Conservation (phyloP, 2,329 filamentous ascomycete species). For the Stagonosporopsis cucurbitacearum region DNA sequence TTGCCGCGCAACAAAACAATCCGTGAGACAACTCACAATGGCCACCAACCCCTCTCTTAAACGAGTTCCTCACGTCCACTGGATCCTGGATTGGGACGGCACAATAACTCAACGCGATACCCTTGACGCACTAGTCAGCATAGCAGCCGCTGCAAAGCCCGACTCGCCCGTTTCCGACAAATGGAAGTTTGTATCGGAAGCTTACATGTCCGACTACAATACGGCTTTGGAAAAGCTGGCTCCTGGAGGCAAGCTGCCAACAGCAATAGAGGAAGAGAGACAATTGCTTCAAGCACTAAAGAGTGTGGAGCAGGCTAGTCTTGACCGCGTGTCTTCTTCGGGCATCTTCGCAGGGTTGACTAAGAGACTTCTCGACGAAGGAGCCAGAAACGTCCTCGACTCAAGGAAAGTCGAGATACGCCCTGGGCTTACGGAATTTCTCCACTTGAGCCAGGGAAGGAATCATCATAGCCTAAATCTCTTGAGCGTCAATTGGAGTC, state of each 20-base stretch:
- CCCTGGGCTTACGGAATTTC: conserved; percentile 44
- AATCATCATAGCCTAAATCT: conserved; percentile 37
- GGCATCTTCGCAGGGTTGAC: conserved; percentile 51
- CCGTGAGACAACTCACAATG: conserved; percentile 18
- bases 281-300: conserved; percentile 47
- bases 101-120: conserved; percentile 56
- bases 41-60: conserved; percentile 7
- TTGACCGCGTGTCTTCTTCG: conserved; percentile 48
- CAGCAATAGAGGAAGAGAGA: conserved; percentile 45
- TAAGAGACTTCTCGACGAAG: conserved; percentile 33
- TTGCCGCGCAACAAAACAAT: neutral
- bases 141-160: conserved; percentile 42
- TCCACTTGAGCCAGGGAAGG: conserved; percentile 27
- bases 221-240: conserved; percentile 38
- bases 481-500: conserved; percentile 58
- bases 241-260: conserved; percentile 36
- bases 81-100: conserved; percentile 57
- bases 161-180: conserved; percentile 25
- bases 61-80: conserved; percentile 33
- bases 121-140: conserved; percentile 50
- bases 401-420: conserved; percentile 46
- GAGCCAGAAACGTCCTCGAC: conserved; percentile 36
- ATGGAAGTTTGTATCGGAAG: conserved; percentile 50
- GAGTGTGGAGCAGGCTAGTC: conserved; percentile 51
- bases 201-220: conserved; percentile 52